These are phyloP conservation scores for Conidiobolus coronatus DNA, from an alignment of 371 early-diverging fungal genomes.

Conservation along the genomic window DNA sequence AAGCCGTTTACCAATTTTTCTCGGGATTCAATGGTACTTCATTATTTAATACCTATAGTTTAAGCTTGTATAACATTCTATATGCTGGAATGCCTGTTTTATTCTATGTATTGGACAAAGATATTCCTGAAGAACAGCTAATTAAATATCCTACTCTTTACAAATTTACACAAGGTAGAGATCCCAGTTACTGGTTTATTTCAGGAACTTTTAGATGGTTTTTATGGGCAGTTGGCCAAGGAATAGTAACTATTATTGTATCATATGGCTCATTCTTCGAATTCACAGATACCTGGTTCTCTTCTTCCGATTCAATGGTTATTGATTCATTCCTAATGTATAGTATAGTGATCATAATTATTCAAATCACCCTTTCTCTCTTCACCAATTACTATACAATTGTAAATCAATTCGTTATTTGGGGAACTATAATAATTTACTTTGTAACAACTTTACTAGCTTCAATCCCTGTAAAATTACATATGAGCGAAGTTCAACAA, in stretches of 20 bases:
- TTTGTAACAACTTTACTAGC: neutral
- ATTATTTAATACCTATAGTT: constrained; percentile 52
- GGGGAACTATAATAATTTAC: constrained; percentile 1
- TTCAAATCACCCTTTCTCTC: constrained; percentile 3
- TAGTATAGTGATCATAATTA: neutral
- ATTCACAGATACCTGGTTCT: neutral
- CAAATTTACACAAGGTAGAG: constrained; percentile 2
- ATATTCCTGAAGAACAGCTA: neutral
- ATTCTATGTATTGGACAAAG: constrained; percentile 11
- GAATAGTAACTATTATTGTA: neutral
- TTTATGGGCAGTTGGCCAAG: constrained; percentile 2
- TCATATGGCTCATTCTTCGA: neutral
- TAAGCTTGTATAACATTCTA: constrained; percentile 55
- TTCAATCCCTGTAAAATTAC: neutral
- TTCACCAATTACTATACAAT: constrained; percentile 3
- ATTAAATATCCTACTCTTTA: neutral
- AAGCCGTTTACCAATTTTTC: constrained; percentile 35
- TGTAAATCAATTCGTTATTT: neutral
- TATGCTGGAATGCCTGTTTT: constrained; percentile 62
- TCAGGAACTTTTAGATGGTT: constrained; percentile 2
- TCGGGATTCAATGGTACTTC: constrained; percentile 65
- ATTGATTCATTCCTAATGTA: constrained; percentile 1
- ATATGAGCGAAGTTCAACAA: no score
- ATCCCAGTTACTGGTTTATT: neutral
- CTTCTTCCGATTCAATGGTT: neutral